Evolutionary conservation across 169 alveolate species (phyloP).

Genomic region (Plasmodium chabaudi): DNA sequence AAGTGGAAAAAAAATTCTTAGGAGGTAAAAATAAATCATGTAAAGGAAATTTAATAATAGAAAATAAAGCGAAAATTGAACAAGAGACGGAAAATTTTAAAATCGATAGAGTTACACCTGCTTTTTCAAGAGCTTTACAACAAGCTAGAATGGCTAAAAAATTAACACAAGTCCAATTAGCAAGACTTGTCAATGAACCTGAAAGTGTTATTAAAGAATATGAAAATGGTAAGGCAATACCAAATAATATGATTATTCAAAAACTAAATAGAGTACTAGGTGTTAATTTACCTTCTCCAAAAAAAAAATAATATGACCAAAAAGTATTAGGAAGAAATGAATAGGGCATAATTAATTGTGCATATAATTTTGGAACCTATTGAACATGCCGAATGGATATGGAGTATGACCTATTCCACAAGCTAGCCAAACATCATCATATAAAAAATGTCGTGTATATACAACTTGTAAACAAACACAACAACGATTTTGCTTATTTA

Average conservation of each 20-base stretch:
- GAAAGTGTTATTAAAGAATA: slow-evolving; percentile 84
- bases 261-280: slow-evolving; percentile 83
- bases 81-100: slow-evolving; percentile 83
- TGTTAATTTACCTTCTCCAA: slow-evolving; percentile 80
- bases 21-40: slow-evolving; percentile 73
- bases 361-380: too few species aligned
- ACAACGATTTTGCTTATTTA: too few species aligned
- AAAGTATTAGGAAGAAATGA: background rate
- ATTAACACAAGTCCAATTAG: slow-evolving; percentile 78
- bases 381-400: too few species aligned
- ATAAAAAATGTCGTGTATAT: too few species aligned
- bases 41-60: slow-evolving; percentile 68
- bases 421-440: too few species aligned
- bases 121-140: slow-evolving; percentile 84
- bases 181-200: slow-evolving; percentile 78
- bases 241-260: slow-evolving; percentile 82
- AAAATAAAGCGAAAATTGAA: slow-evolving; percentile 85
- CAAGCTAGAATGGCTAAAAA: slow-evolving; percentile 83
- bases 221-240: slow-evolving; percentile 85
- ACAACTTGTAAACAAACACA: too few species aligned
- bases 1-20: slow-evolving; percentile 45
- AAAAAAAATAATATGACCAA: slow-evolving; percentile 39
- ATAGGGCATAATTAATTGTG: too few species aligned
- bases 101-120: slow-evolving; percentile 83
- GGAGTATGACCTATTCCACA: too few species aligned